Conservation (phyloP, 1,284 basidiomycete species). For the Schizopora paradoxa region DNA sequence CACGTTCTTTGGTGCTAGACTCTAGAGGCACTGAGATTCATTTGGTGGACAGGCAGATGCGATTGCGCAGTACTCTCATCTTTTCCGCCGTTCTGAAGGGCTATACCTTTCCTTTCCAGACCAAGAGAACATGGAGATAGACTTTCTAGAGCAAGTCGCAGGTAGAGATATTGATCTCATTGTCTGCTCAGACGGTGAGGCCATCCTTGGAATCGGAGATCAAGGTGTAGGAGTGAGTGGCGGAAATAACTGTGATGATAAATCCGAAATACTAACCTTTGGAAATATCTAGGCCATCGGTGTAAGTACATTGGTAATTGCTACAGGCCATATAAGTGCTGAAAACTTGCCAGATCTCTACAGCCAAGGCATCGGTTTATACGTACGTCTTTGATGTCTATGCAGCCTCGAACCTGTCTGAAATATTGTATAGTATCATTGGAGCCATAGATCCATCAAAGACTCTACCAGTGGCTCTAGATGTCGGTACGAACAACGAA, state of each 20-base stretch:
- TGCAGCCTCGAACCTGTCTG: no score
- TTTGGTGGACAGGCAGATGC: conserved; percentile 58
- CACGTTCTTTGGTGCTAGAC: not conserved
- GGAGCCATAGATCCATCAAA: conserved; percentile 75
- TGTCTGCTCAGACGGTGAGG: conserved; percentile 80
- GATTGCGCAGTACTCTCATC: conserved; percentile 74
- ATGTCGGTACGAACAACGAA: conserved; percentile 78
- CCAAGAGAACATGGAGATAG: conserved; percentile 68
- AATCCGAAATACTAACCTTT: not conserved
- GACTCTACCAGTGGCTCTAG: conserved; percentile 61
- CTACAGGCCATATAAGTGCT: not conserved
- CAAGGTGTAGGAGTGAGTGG: conserved; percentile 59
- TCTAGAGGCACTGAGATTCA: not conserved
- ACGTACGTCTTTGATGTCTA: conserved; percentile 40
- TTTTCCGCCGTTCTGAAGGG: conserved; percentile 72
- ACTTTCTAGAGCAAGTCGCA: conserved; percentile 60
- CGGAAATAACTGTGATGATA: not conserved
- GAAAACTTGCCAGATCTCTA: conserved; percentile 56
- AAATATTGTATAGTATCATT: conserved; percentile 46
- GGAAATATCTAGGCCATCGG: conserved; percentile 39
- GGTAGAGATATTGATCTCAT: conserved; percentile 65
- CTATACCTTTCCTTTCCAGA: conserved; percentile 62
- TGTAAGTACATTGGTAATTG: conserved; percentile 26
- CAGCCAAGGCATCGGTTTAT: conserved; percentile 85
- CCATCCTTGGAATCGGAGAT: conserved; percentile 78